phyloP scores from a whole-genome alignment of 129 eudicot genomes.

The Arctium lappa region DNA sequence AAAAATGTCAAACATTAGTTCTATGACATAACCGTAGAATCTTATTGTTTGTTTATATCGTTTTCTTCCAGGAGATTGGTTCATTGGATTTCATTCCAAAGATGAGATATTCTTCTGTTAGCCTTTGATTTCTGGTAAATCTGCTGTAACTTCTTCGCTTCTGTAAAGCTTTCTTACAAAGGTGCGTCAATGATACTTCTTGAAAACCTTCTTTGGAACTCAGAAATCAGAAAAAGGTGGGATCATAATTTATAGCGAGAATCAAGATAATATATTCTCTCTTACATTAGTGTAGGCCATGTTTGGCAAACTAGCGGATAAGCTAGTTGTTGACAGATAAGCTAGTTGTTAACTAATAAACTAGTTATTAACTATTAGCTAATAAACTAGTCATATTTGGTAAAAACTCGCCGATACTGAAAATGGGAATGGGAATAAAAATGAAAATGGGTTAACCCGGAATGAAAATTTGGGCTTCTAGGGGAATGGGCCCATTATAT shows the following conservation, averaged over 20 bases:
- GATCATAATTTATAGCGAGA: not conserved
- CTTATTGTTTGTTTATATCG: constrained; percentile 11
- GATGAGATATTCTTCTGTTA: constrained; percentile 7
- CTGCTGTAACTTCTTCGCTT: not conserved
- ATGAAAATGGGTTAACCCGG: too few relatives aligned
- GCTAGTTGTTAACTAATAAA: not conserved
- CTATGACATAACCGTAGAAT: constrained; percentile 8
- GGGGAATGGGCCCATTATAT: too few relatives aligned
- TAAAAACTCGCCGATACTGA: too few relatives aligned
- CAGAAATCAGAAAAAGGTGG: not conserved
- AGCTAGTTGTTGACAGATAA: not conserved
- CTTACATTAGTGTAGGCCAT: not conserved
- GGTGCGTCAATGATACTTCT: not conserved
- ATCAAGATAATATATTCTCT: not conserved
- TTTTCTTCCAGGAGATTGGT: constrained; percentile 2
- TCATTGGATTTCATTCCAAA: constrained; percentile 13
- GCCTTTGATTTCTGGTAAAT: constrained; percentile 8
- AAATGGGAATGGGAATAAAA: too few relatives aligned
- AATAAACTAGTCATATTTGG: too few relatives aligned
- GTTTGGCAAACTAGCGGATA: not conserved
- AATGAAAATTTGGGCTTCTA: too few relatives aligned
- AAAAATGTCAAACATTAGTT: constrained; percentile 12
- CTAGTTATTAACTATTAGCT: not conserved
- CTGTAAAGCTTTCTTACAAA: constrained; percentile 11
- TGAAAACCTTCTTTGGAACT: not conserved